These are phyloP conservation scores for Pichiaceae sp. DNA, from an alignment of 1,139 yeast species.

Conservation along the genomic window DNA sequence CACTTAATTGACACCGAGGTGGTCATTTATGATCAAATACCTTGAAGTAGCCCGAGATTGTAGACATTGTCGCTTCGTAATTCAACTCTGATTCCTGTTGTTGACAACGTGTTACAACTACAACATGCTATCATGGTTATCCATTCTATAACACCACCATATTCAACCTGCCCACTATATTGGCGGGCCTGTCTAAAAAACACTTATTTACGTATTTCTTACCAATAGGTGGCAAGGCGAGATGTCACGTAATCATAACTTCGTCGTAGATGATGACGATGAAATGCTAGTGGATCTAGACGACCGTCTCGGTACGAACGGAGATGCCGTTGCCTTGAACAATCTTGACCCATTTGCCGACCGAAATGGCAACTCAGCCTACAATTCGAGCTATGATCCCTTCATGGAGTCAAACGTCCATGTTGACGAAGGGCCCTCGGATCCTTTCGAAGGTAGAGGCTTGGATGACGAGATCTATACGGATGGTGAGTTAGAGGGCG, in stretches of 20 bases:
- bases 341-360: conserved; percentile 12
- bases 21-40: too few species aligned
- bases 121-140: not conserved
- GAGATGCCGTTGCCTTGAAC: not conserved
- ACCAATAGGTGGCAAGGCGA: too few species aligned
- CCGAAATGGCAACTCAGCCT: conserved; percentile 8
- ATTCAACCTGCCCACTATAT: too few species aligned
- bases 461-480: conserved; percentile 9
- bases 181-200: too few species aligned
- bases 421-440: conserved; percentile 4
- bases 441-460: conserved; percentile 6
- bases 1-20: not conserved
- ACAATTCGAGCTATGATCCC: conserved; percentile 10
- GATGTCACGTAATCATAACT: not conserved
- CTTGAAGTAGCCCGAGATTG: too few species aligned
- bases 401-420: conserved; percentile 3
- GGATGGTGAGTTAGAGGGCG: conserved; percentile 7
- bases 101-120: too few species aligned
- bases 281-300: not conserved
- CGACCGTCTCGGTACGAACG: not conserved
- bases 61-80: too few species aligned
- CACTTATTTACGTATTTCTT: too few species aligned
- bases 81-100: too few species aligned
- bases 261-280: conserved; percentile 4
- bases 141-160: not conserved